A percentile compares a stretch with the other conserved stretches of the same genome.
phyloP scores from a whole-genome alignment of 2,329 filamentous ascomycete species.

The Sporothrix protearum region DNA sequence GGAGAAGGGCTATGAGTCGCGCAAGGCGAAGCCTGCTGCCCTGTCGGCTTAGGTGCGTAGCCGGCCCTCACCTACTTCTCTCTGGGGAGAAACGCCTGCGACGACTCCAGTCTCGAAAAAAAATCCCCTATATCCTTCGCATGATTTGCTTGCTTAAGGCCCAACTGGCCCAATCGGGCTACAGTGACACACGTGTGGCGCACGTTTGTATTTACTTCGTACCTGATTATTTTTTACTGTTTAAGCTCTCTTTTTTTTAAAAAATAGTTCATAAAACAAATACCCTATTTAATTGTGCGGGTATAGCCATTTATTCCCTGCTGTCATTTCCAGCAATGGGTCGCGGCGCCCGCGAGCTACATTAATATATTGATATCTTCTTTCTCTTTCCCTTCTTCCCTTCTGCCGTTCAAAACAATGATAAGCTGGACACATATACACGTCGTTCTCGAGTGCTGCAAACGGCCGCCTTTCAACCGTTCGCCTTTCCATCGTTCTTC shows the following conservation, averaged over 20 bases:
- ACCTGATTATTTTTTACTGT: not conserved
- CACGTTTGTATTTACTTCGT: not conserved
- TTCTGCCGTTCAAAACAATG: not conserved
- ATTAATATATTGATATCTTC: not conserved
- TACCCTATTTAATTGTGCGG: not conserved
- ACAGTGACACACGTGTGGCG: not conserved
- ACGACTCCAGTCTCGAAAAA: too few relatives aligned
- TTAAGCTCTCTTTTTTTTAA: not conserved
- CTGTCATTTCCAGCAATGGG: not conserved
- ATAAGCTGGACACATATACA: too few relatives aligned
- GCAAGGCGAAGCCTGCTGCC: slow-evolving; percentile 50
- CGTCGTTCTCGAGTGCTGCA: too few relatives aligned
- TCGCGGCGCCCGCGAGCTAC: not conserved
- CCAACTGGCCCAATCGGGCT: not conserved
- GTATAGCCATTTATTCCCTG: not conserved
- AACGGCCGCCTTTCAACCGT: too few relatives aligned
- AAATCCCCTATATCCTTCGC: too few relatives aligned
- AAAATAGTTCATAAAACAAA: slow-evolving; percentile 4
- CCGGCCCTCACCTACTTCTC: not conserved
- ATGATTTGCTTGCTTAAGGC: not conserved
- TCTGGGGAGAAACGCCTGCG: not conserved
- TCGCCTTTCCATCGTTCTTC: too few relatives aligned
- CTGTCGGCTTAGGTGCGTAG: slow-evolving; percentile 32
- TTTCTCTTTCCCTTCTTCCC: not conserved
- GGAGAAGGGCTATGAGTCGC: slow-evolving; percentile 63